Evolutionary conservation across 2,329 filamentous ascomycete species (phyloP).

Genomic region (Talaromyces islandicus): DNA sequence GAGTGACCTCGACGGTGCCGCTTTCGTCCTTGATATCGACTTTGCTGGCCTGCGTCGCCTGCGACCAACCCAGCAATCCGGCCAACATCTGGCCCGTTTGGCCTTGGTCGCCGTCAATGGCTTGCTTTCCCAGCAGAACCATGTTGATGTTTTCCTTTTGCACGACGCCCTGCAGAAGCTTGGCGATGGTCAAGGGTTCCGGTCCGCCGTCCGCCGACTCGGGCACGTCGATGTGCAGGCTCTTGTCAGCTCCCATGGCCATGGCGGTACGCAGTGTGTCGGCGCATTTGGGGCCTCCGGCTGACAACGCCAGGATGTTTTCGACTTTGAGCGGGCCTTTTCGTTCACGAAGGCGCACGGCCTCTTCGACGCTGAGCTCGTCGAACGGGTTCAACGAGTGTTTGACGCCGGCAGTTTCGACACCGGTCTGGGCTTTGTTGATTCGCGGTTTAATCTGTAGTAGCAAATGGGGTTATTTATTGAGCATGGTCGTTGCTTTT

Average conservation of each 20-base stretch:
- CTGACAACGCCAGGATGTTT: constrained; percentile 85
- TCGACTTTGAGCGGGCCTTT: constrained; percentile 71
- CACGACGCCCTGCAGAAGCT: constrained; percentile 74
- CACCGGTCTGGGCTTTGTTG: constrained; percentile 69
- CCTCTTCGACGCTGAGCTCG: constrained; percentile 95
- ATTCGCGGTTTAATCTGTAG: constrained; percentile 62
- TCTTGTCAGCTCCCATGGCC: constrained; percentile 96
- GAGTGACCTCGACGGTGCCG: constrained; percentile 68
- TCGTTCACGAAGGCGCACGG: constrained; percentile 87
- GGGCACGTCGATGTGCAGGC: constrained; percentile 75
- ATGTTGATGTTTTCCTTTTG: constrained; percentile 83
- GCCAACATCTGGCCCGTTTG: constrained; percentile 99
- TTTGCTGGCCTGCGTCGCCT: constrained; percentile 88
- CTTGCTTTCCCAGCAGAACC: constrained; percentile 93
- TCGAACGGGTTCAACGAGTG: constrained; percentile 99
- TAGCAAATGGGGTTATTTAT: background rate
- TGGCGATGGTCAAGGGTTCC: constrained; percentile 88
- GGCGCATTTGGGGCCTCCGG: constrained; percentile 78
- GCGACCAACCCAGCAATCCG: constrained; percentile 82
- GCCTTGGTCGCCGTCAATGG: constrained; percentile 90
- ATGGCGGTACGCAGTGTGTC: constrained; percentile 93
- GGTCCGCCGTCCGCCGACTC: constrained; percentile 62
- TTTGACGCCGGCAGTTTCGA: constrained; percentile 90
- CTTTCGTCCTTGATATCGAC: constrained; percentile 66
- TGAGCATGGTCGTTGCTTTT: background rate